These are phyloP conservation scores for Dendrocalamus sinicus DNA, from an alignment of 176 grass and related monocot genomes.

Conservation along the genomic window DNA sequence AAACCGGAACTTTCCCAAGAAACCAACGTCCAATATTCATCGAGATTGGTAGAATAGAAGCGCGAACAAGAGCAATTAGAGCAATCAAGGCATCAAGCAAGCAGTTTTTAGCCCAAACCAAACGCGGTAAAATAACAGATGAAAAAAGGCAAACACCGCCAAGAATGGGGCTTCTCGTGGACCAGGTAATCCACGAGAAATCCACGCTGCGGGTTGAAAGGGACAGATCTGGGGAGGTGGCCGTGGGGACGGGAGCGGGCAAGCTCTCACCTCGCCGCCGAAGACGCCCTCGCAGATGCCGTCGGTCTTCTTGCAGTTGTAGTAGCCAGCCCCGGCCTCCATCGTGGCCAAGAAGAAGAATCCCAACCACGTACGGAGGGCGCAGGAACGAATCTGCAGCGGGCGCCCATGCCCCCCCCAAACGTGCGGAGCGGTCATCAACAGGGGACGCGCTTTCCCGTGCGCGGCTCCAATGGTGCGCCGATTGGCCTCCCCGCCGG, in stretches of 20 bases:
- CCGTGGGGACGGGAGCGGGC: neutral
- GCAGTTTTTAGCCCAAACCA: neutral
- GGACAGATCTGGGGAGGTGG: conserved; percentile 36
- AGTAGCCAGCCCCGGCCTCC: conserved; percentile 61
- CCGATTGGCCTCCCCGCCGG: conserved; percentile 4
- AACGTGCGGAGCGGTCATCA: neutral
- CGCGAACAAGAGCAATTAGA: conserved; percentile 2
- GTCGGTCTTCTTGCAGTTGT: conserved; percentile 89
- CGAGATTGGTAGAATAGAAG: too few relatives aligned
- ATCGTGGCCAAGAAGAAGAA: neutral
- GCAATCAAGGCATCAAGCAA: conserved; percentile 6
- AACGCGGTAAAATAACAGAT: neutral
- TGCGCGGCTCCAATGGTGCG: conserved; percentile 34
- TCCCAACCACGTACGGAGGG: neutral
- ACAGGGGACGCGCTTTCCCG: neutral
- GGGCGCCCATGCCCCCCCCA: neutral
- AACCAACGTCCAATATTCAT: too few relatives aligned
- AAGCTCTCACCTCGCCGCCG: conserved; percentile 63
- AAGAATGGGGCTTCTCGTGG: neutral
- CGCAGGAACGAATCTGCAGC: neutral
- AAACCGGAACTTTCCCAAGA: too few relatives aligned
- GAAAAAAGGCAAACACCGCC: neutral
- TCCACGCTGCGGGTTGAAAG: conserved; percentile 1
- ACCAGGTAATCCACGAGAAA: conserved; percentile 35
- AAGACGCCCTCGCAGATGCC: conserved; percentile 76